Percentiles rank a stretch among this genome's conserved stretches.
Conservation (phyloP, 768 basidiomycete genomes). For the Pleurotus tuoliensis region DNA sequence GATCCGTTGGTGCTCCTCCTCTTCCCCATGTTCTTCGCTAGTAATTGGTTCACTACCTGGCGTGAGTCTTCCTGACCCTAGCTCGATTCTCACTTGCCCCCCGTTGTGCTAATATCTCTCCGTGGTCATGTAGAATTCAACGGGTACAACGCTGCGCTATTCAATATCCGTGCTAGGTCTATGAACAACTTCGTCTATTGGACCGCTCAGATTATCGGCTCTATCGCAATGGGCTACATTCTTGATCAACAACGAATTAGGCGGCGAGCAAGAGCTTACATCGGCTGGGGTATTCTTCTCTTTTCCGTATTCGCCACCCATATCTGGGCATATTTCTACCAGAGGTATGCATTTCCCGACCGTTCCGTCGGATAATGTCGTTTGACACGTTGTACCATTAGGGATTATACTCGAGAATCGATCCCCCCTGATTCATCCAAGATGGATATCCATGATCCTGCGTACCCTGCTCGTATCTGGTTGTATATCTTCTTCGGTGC, state of each 20-base stretch:
- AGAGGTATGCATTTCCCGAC: slow-evolving; percentile 44
- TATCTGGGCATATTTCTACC: slow-evolving; percentile 75
- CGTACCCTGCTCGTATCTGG: slow-evolving; percentile 52
- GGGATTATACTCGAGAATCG: slow-evolving; percentile 54
- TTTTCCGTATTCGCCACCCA: slow-evolving; percentile 65
- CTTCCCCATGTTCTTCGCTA: slow-evolving; percentile 84
- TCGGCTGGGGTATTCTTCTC: slow-evolving; percentile 62
- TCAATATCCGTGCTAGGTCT: slow-evolving; percentile 74
- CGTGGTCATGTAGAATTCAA: slow-evolving; percentile 55
- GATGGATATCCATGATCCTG: slow-evolving; percentile 56
- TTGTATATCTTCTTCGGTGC: slow-evolving; percentile 73
- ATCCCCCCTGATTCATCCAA: slow-evolving; percentile 34
- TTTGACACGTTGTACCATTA: slow-evolving; percentile 12
- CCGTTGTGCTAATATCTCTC: neutral
- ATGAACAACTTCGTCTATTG: slow-evolving; percentile 81
- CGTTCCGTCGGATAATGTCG: slow-evolving; percentile 10
- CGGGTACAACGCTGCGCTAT: slow-evolving; percentile 74
- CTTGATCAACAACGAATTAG: slow-evolving; percentile 54
- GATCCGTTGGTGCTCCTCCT: slow-evolving; percentile 72
- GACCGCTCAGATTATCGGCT: slow-evolving; percentile 75
- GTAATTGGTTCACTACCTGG: slow-evolving; percentile 87
- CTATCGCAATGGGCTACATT: slow-evolving; percentile 63
- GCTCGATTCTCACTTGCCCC: neutral
- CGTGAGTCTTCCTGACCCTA: slow-evolving; percentile 41
- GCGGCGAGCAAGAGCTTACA: slow-evolving; percentile 68